Evolutionary conservation across 2,329 filamentous ascomycete genomes (phyloP), one percentile per base, ranked within the genome.

Genomic region (Juglanconis oblonga): DNA sequence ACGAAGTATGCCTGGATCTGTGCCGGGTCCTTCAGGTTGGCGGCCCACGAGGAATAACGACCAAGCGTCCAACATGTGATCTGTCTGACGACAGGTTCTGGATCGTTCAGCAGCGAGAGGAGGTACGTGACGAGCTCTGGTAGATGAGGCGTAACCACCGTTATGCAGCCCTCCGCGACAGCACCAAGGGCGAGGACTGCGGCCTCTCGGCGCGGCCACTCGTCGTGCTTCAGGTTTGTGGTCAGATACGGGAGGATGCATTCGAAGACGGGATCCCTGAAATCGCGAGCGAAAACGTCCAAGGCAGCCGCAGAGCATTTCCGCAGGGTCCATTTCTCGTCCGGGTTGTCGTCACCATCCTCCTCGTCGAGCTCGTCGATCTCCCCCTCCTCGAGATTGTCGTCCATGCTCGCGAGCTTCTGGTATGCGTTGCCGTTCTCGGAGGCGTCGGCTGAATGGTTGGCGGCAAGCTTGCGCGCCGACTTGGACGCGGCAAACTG

Each of bases 41-140:
- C 89, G 9, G 93, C 94, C 95, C 95, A 99, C 49, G 87, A 81
- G 5, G 95, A 97, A 74, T 97, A 99, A 50, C 95, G 86, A 17
- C 93, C 93, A 29, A 99, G 83, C 5, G 95, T 96, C 95, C 95
- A 99, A 75, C 95, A 99, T 31, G 94, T 98, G 66, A 99, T 99
- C 71, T 97, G 92, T 63, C 95, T 85, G 42, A 99, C 94, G 13
- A 98, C 89, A 13, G 95, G 92, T 74, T 97, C 92, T 1, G 83
- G 71, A 70, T 99, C 95, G 59, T 89, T 85, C 40, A 99, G 81
- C 0, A 97, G 83, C 7, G 89, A 89, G 66, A 98, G 89, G 52
- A 99, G 84, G 72, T 96, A 99, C 1, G 92, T 90, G 2, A 98
- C 87, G 45, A 99, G 81, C 71, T 97, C 89, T 2, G 92, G 92